Base-by-base conservation (phyloP, 148 eudicot species). In the Suaeda aralocaspica region DNA sequence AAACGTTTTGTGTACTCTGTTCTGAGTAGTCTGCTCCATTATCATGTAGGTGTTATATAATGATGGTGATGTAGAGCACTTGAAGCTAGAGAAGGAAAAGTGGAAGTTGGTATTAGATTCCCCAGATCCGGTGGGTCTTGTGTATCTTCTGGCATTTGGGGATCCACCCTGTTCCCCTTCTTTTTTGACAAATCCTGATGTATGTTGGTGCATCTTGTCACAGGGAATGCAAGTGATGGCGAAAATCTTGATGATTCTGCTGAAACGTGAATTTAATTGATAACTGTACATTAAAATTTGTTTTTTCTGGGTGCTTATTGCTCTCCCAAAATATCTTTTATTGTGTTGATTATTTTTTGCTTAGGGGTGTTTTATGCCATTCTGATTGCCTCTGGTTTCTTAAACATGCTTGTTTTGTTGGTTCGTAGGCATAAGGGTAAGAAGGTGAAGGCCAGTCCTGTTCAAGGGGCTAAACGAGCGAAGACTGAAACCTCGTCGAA, bases 21-120 rank as follows among this genome's bases (percentile, higher is more conserved):
- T 76, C 63, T 67, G 25, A 59, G 57, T 45, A 69, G 41, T 34
- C 63, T 41, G 11, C 55, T 28, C 46, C 52, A 45, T 71, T 74
- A 30, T 60, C 25, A 50, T 64, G 42, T 75, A 93, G 96, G 79
- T 93, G 4, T 0, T 44, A 6, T 93, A 93, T 70, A 14, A 0
- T 53, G 98, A 93, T 79, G 91, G 95, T 48, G 98, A 90, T 66
- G 36, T 78, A 58, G 98, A 93, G 59, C 11, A 64, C 14, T 72
- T 93, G 53, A 78, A 76, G 72, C 82, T 93, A 19, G 67, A 18
- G 48, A 72, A 57, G 36, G 87, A 93, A 74, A 68, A 4, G 70
- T 93, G 95, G 95, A 66, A 80, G 70, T 28, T 79, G 49, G 48
- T 85, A 24, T 42, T 52, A 25, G 83, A 69, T 19, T 57, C 51